phyloP scores from a whole-genome alignment of 2,329 filamentous ascomycete genomes.

The Aspergillus sp. region DNA sequence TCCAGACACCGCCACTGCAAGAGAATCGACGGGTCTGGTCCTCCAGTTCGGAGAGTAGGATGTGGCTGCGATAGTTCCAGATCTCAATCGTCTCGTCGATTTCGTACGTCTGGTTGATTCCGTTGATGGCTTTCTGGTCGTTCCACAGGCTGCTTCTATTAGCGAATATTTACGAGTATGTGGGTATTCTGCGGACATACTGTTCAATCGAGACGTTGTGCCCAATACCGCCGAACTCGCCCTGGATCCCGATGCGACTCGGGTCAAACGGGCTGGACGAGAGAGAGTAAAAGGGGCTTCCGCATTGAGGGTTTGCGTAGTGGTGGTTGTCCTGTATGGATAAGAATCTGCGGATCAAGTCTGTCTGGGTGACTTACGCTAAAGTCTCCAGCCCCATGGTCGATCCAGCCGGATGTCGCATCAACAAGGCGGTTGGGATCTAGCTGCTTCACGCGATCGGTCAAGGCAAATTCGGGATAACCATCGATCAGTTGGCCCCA shows the following conservation, averaged over 20 bases:
- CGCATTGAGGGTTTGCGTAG: slow-evolving; percentile 69
- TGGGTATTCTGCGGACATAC: slow-evolving; percentile 37
- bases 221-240: slow-evolving; percentile 69
- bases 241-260: slow-evolving; percentile 63
- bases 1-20: slow-evolving; percentile 69
- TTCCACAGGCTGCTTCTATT: slow-evolving; percentile 59
- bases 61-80: slow-evolving; percentile 65
- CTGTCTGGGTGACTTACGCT: slow-evolving; percentile 28
- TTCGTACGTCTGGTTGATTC: slow-evolving; percentile 67
- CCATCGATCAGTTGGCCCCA: slow-evolving; percentile 60
- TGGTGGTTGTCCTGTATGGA: slow-evolving; percentile 62
- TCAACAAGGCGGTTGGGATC: slow-evolving; percentile 66
- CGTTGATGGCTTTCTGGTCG: slow-evolving; percentile 55
- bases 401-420: slow-evolving; percentile 63
- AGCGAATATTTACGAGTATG: not conserved
- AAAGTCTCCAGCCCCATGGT: slow-evolving; percentile 67
- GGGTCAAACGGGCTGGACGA: slow-evolving; percentile 56
- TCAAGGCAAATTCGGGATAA: slow-evolving; percentile 57
- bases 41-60: slow-evolving; percentile 47
- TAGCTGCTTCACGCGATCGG: slow-evolving; percentile 52
- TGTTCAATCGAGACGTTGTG: slow-evolving; percentile 62
- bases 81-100: slow-evolving; percentile 55
- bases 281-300: slow-evolving; percentile 64
- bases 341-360: not conserved
- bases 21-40: slow-evolving; percentile 54